Conservation (phyloP, 768 basidiomycete genomes). For the Panus rudis region DNA sequence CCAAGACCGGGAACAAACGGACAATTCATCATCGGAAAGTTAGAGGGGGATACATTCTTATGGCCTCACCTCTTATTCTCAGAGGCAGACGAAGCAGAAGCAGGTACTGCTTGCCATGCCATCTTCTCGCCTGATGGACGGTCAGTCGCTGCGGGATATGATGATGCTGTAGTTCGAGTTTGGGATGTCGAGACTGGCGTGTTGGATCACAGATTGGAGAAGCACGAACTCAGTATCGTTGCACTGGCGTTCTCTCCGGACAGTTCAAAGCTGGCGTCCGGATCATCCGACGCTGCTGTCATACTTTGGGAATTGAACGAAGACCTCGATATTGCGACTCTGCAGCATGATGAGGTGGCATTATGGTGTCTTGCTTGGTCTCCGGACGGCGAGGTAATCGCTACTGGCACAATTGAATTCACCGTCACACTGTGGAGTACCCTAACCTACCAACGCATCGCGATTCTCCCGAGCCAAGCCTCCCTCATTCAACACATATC, state of each 20-base stretch:
- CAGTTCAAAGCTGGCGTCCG: slow-evolving; percentile 12
- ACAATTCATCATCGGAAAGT: neutral
- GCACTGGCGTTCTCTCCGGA: slow-evolving; percentile 17
- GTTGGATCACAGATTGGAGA: neutral
- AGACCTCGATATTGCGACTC: neutral
- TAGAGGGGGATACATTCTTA: neutral
- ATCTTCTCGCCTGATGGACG: neutral
- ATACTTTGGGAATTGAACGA: slow-evolving; percentile 14
- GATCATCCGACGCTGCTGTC: slow-evolving; percentile 7
- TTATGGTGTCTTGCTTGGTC: slow-evolving; percentile 28
- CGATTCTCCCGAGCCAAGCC: slow-evolving; percentile 1
- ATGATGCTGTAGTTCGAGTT: slow-evolving; percentile 2
- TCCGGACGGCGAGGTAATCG: slow-evolving; percentile 34
- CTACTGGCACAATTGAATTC: slow-evolving; percentile 33
- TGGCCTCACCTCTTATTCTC: slow-evolving; percentile 7
- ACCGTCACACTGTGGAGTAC: slow-evolving; percentile 13
- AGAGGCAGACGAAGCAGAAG: slow-evolving; percentile 4
- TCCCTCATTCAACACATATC: slow-evolving; percentile 24
- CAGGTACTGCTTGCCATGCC: neutral
- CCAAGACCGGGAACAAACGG: no score
- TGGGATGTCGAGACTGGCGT: neutral
- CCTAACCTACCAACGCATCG: slow-evolving; percentile 21
- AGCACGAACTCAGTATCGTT: slow-evolving; percentile 8
- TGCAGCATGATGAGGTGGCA: slow-evolving; percentile 13
- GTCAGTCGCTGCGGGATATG: neutral